Percentiles rank a stretch among this genome's conserved stretches.
Evolutionary conservation across 176 grass and related monocot species (phyloP).

Genomic region (Echinochloa phyllopogon): DNA sequence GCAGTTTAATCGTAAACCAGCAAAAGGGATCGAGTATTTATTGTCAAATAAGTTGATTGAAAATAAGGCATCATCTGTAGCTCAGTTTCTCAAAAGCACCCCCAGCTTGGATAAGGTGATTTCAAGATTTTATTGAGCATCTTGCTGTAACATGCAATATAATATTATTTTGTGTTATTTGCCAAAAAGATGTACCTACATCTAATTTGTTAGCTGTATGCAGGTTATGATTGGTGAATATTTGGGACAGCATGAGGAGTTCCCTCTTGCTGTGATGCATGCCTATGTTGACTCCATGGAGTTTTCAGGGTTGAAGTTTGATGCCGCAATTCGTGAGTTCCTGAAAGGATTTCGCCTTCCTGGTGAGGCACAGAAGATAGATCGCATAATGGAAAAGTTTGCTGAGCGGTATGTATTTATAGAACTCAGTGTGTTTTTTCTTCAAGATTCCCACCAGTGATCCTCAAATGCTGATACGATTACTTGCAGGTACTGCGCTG

Average conservation of each 20-base stretch:
- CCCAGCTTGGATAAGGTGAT: constrained; percentile 92
- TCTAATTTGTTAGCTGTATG: constrained; percentile 43
- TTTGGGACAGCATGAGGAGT: constrained; percentile 97
- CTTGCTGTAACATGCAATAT: constrained; percentile 8
- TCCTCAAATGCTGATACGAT: constrained; percentile 35
- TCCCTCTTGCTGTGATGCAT: constrained; percentile 99
- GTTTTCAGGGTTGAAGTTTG: constrained; percentile 93
- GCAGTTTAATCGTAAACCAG: constrained; percentile 94
- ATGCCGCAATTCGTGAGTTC: constrained; percentile 91
- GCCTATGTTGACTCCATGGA: constrained; percentile 98
- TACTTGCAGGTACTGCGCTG: constrained; percentile 96
- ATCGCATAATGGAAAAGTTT: constrained; percentile 99
- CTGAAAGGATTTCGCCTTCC: constrained; percentile 96
- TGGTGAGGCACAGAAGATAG: constrained; percentile 99
- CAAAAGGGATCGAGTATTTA: constrained; percentile 87
- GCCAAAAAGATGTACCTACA: constrained; percentile 28
- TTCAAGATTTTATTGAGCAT: constrained; percentile 18
- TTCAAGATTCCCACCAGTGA: constrained; percentile 23
- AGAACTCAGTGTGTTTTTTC: constrained; percentile 23
- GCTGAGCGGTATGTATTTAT: constrained; percentile 84
- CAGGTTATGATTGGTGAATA: constrained; percentile 99
- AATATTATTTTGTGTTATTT: constrained; percentile 19
- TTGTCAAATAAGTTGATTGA: constrained; percentile 97
- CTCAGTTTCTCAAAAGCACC: constrained; percentile 90
- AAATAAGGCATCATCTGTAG: constrained; percentile 72